Percentiles rank a stretch among this genome's conserved stretches.
Evolutionary conservation across 1,284 basidiomycete species (phyloP).

Genomic region (Pyrrhoderma noxium): DNA sequence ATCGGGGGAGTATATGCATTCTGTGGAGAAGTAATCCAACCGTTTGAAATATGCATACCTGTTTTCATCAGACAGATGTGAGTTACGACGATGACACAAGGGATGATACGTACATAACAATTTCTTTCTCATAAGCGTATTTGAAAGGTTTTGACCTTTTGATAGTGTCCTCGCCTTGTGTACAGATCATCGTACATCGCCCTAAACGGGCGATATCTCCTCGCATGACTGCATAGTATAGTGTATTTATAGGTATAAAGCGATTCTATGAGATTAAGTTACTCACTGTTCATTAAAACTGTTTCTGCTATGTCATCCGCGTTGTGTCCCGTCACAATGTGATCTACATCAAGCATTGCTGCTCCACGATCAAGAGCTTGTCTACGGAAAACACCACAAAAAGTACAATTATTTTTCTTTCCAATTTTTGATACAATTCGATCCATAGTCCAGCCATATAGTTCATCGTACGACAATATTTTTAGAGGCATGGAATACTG

Average conservation of each 20-base stretch:
- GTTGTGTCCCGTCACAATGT: conserved; percentile 99
- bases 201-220: conserved; percentile 94
- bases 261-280: not conserved
- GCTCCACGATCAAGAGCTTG: conserved; percentile 97
- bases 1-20: conserved; percentile 98
- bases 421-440: conserved; percentile 89
- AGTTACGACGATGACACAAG: not conserved
- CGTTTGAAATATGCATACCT: conserved; percentile 99
- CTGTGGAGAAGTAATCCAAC: conserved; percentile 97
- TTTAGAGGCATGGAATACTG: conserved; percentile 96
- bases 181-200: conserved; percentile 90
- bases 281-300: conserved; percentile 94
- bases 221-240: conserved; percentile 69
- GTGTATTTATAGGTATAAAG: not conserved
- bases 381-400: conserved; percentile 94
- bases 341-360: conserved; percentile 82
- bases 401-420: conserved; percentile 98
- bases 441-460: conserved; percentile 99
- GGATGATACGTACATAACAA: conserved; percentile 77
- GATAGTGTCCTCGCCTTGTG: conserved; percentile 91
- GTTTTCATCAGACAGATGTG: conserved; percentile 7
- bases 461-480: conserved; percentile 91
- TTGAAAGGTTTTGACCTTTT: conserved; percentile 98
- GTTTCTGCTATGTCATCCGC: conserved; percentile 99
- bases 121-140: conserved; percentile 99